Base-by-base conservation (phyloP, 139 green algal genomes). In the Chloropicon primus region DNA sequence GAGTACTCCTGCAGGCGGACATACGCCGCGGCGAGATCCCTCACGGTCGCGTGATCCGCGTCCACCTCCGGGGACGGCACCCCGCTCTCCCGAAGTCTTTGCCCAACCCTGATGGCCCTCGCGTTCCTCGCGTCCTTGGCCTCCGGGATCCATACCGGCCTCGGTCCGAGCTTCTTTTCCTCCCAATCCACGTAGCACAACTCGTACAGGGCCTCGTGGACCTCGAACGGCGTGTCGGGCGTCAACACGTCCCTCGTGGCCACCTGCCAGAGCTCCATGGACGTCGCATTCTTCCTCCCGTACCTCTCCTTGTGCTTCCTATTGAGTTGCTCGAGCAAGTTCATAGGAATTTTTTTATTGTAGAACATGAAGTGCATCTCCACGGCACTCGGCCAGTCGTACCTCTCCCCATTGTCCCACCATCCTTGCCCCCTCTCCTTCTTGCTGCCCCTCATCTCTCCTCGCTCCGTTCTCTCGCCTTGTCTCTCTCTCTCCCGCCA, bases 121-220 rank as follows among this genome's bases (percentile, higher is more conserved):
- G 80, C 85, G n/a, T 82, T 53, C 27, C 93, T 94, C 24, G 88
- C 92, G 22, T 73, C 54, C 0, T 25, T 22, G 17, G 82, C 74
- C 1, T 75, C 80, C 0, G 90, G 90, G 22, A 88, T 74, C 90
- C 90, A 94, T 1, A 85, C 77, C 1, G 89, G 89, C 1, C 84
- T 78, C 0, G 86, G 88, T 1, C 89, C 90, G 28, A 84, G 80
- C 53, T 26, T 26, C 0, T 27, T 74, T 22, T 27, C 71, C 21
- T 89, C 74, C 89, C 89, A 93, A 22, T 24, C 27, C 0, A 22
- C 21, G 74, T 85, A 92, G 1, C 80, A 54, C 0, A 80, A 78
- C 0, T 79, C 28, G 26, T 81, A 83, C 1, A 93, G 82, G 41
- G 41, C 41, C 41, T 62, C 10, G 41, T 62, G 41, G 10, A 62